These are phyloP conservation scores for Erythrobasidium hasegawianum DNA, from an alignment of 1,284 basidiomycete species.

Conservation along the genomic window DNA sequence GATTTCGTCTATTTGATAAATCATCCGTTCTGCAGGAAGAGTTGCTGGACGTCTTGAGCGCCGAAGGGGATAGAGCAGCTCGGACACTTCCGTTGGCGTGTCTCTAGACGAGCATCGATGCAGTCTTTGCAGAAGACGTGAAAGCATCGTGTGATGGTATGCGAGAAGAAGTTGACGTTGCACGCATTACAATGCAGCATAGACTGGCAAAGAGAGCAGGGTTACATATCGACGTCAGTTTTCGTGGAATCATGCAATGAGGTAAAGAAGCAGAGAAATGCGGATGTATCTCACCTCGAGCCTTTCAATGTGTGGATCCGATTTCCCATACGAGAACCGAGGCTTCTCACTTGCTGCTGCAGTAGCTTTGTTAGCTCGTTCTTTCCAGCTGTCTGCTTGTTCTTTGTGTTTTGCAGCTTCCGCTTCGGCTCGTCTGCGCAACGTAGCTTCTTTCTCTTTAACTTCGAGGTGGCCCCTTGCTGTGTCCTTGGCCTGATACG, in stretches of 20 bases:
- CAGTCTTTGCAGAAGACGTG: constrained; percentile 68
- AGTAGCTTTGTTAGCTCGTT: constrained; percentile 50
- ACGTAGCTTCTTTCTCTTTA: neutral
- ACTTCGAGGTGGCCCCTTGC: too few relatives aligned
- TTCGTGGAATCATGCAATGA: neutral
- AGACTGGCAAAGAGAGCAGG: constrained; percentile 59
- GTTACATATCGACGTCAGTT: constrained; percentile 1
- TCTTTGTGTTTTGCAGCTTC: constrained; percentile 41
- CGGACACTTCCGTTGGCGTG: constrained; percentile 92
- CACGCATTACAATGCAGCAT: constrained; percentile 91
- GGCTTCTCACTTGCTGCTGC: constrained; percentile 33
- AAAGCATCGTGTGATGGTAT: constrained; percentile 80
- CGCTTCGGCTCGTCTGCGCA: neutral
- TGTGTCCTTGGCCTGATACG: too few relatives aligned
- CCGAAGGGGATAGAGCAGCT: constrained; percentile 82
- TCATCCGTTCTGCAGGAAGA: constrained; percentile 57
- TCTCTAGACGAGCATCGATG: constrained; percentile 80
- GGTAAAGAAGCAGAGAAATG: too few relatives aligned
- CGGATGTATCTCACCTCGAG: constrained; percentile 61
- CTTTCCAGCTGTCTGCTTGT: constrained; percentile 51
- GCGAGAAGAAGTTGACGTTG: constrained; percentile 73
- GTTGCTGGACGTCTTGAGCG: constrained; percentile 74
- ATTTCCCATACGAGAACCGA: constrained; percentile 40
- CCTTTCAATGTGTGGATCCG: constrained; percentile 52
- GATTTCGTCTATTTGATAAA: neutral